Percentiles rank a stretch among this genome's conserved stretches.
Evolutionary conservation across 2,329 filamentous ascomycete genomes (phyloP).

Genomic region (Alternaria sp.): DNA sequence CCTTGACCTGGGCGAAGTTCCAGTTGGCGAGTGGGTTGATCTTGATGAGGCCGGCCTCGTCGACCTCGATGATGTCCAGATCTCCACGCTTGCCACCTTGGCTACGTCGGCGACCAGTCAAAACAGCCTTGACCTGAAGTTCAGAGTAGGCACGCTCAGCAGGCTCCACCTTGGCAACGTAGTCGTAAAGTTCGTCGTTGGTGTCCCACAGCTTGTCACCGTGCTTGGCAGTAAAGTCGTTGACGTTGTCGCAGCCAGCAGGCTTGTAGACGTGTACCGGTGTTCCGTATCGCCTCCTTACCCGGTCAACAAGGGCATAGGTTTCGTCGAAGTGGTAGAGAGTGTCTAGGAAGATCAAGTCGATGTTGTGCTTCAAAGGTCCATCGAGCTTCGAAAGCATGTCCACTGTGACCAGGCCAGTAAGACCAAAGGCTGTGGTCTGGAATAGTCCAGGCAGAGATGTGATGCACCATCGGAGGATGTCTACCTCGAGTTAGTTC

Average conservation of each 20-base stretch:
- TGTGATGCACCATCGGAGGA: conserved; percentile 89
- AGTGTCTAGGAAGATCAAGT: conserved; percentile 62
- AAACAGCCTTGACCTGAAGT: conserved; percentile 84
- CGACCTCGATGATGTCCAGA: conserved; percentile 89
- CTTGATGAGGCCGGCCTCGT: conserved; percentile 91
- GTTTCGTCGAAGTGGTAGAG: conserved; percentile 61
- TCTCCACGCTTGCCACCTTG: conserved; percentile 92
- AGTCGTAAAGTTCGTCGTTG: conserved; percentile 92
- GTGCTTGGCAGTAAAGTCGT: conserved; percentile 82
- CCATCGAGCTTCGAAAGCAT: conserved; percentile 76
- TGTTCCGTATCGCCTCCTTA: conserved; percentile 77
- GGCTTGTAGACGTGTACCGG: conserved; percentile 91
- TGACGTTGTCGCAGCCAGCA: conserved; percentile 71
- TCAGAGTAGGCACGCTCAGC: conserved; percentile 89
- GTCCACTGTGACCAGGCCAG: conserved; percentile 61
- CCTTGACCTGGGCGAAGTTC: conserved; percentile 87
- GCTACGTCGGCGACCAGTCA: conserved; percentile 89
- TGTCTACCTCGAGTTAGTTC: conserved; percentile 61
- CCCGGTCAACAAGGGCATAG: conserved; percentile 64
- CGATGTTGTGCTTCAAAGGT: conserved; percentile 61
- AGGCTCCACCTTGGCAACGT: conserved; percentile 96
- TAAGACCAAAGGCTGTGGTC: conserved; percentile 59
- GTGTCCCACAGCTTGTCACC: conserved; percentile 84
- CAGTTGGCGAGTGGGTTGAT: conserved; percentile 97
- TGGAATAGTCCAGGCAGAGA: conserved; percentile 83